Conservation (phyloP, 192 early-diverging fungal genomes). For the Entrophospora sp. region DNA sequence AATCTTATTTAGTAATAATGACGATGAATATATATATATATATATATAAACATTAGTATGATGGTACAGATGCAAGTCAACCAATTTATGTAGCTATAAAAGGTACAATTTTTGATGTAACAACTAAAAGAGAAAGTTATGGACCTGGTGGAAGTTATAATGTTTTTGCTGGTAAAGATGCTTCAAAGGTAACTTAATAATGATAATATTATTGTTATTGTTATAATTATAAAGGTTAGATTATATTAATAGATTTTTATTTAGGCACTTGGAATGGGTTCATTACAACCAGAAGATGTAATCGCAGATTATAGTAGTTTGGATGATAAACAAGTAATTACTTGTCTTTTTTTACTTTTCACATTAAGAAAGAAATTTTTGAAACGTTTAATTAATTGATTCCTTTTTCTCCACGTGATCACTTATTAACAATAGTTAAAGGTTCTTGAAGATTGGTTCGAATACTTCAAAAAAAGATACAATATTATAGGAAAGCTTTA, state of each 20-base stretch:
- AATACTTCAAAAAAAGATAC: slow-evolving; percentile 61
- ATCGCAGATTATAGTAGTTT: slow-evolving; percentile 60
- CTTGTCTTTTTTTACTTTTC: background rate
- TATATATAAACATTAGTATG: slow-evolving; percentile 30
- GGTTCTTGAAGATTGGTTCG: slow-evolving; percentile 64
- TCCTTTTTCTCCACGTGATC: background rate
- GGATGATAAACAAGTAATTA: slow-evolving; percentile 53
- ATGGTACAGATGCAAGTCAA: slow-evolving; percentile 46
- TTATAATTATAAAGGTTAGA: background rate
- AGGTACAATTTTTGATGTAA: slow-evolving; percentile 74
- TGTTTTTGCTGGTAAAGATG: slow-evolving; percentile 77
- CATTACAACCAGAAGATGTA: slow-evolving; percentile 62
- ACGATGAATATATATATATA: background rate
- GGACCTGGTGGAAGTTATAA: slow-evolving; percentile 56
- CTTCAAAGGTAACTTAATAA: slow-evolving; percentile 44
- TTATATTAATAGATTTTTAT: background rate
- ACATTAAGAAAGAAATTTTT: too few relatives aligned
- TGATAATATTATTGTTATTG: background rate
- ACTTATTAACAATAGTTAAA: too few relatives aligned
- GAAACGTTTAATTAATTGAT: background rate
- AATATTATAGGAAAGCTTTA: slow-evolving; percentile 64
- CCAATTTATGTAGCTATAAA: slow-evolving; percentile 81
- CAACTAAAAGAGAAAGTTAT: slow-evolving; percentile 54
- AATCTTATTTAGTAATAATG: background rate
- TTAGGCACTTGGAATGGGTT: slow-evolving; percentile 58